Percentiles rank a stretch among this genome's conserved stretches.
These are phyloP conservation scores for Phtheirospermum japonicum DNA, from an alignment of 257 asterid species.

Conservation along the genomic window DNA sequence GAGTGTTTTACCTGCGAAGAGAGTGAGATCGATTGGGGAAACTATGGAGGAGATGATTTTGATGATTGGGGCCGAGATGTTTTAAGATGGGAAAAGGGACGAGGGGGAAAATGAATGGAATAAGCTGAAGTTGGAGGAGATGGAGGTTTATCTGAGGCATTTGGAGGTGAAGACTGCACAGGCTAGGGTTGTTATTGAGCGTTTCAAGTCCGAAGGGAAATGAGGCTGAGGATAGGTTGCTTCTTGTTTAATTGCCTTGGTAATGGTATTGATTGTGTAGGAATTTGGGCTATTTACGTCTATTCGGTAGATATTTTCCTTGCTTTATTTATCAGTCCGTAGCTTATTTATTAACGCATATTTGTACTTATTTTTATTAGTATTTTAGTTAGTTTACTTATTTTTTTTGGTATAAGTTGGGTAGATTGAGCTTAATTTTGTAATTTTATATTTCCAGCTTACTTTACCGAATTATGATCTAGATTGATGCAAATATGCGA, in stretches of 20 bases:
- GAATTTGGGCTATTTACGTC: not conserved
- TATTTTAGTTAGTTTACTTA: too few relatives aligned
- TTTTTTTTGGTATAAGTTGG: too few relatives aligned
- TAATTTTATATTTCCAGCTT: too few relatives aligned
- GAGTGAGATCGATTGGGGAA: not conserved
- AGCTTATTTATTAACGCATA: too few relatives aligned
- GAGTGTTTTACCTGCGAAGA: too few relatives aligned
- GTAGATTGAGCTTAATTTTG: too few relatives aligned
- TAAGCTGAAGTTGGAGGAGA: conserved; percentile 34
- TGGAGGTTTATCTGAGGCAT: conserved; percentile 28
- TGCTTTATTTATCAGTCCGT: too few relatives aligned
- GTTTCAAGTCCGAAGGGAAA: conserved; percentile 16
- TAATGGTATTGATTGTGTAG: conserved; percentile 1
- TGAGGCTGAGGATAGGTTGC: conserved; percentile 20
- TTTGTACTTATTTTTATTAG: too few relatives aligned
- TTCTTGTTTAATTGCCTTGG: too few relatives aligned
- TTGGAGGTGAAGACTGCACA: conserved; percentile 35
- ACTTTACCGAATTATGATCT: too few relatives aligned
- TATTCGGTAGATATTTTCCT: not conserved
- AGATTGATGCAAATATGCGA: too few relatives aligned
- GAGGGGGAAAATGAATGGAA: conserved; percentile 36
- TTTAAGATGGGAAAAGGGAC: conserved; percentile 32
- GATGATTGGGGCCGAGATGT: conserved; percentile 29
- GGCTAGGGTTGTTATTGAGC: conserved; percentile 30
- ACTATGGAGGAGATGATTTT: conserved; percentile 38